phyloP scores from a whole-genome alignment of 192 early-diverging fungal genomes.

The Mortierella claussenii region DNA sequence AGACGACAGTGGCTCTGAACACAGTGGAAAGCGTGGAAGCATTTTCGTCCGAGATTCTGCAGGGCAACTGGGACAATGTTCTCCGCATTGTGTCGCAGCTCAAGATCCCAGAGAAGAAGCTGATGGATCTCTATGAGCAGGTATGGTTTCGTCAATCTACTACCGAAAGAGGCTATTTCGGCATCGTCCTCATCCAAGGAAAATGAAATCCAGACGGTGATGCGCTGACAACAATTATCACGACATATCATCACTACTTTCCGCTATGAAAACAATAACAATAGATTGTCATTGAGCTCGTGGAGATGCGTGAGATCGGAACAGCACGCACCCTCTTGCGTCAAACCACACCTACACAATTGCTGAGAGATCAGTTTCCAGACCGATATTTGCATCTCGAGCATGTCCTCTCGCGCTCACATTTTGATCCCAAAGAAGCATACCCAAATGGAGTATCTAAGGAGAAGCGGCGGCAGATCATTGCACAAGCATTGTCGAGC shows the following conservation, averaged over 20 bases:
- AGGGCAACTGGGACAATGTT: conserved; percentile 91
- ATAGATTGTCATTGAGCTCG: conserved; percentile 86
- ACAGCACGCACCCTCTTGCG: conserved; percentile 86
- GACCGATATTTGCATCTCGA: conserved; percentile 90
- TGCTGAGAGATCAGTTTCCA: conserved; percentile 75
- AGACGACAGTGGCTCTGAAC: conserved; percentile 82
- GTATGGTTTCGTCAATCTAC: too few relatives aligned
- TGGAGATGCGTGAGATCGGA: conserved; percentile 83
- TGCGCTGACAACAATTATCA: too few relatives aligned
- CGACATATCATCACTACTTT: too few relatives aligned
- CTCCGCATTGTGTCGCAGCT: conserved; percentile 76
- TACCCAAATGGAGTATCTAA: conserved; percentile 73
- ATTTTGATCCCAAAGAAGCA: conserved; percentile 79
- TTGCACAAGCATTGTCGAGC: conserved; percentile 73
- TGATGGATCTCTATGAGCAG: conserved; percentile 92
- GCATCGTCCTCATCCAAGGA: too few relatives aligned
- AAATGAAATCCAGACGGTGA: too few relatives aligned
- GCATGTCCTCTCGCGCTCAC: conserved; percentile 73
- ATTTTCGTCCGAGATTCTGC: conserved; percentile 78
- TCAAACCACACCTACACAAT: conserved; percentile 92
- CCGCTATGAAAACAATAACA: background rate
- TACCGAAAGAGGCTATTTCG: too few relatives aligned
- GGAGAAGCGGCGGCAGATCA: conserved; percentile 76
- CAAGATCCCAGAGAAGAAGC: conserved; percentile 72
- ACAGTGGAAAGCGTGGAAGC: conserved; percentile 83